Percentiles rank a stretch among this genome's conserved stretches.
These are phyloP conservation scores for Xylaria sp. DNA, from an alignment of 2,329 filamentous ascomycete genomes.

Conservation along the genomic window DNA sequence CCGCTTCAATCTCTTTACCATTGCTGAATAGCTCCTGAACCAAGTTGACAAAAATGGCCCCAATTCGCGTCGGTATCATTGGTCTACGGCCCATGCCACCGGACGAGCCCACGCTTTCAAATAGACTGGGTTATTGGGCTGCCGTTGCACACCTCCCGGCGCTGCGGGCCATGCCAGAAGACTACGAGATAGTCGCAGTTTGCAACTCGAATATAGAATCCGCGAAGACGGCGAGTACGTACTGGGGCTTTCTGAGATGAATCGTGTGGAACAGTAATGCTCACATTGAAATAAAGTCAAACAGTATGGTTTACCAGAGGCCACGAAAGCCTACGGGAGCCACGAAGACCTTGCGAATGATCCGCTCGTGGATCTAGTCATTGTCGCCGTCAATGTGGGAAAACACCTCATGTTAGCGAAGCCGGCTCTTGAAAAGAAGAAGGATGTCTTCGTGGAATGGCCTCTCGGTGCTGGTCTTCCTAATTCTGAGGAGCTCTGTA, in stretches of 20 bases:
- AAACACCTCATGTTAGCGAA: slow-evolving; percentile 56
- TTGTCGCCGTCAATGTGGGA: slow-evolving; percentile 57
- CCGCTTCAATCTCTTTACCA: background rate
- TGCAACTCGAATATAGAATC: slow-evolving; percentile 59
- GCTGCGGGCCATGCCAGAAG: slow-evolving; percentile 45
- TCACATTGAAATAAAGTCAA: slow-evolving; percentile 43
- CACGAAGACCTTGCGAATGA: slow-evolving; percentile 57
- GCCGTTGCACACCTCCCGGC: slow-evolving; percentile 53
- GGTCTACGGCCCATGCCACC: slow-evolving; percentile 37
- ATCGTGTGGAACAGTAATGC: background rate
- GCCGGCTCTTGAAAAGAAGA: slow-evolving; percentile 57
- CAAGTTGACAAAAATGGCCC: slow-evolving; percentile 40
- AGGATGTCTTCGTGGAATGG: slow-evolving; percentile 63
- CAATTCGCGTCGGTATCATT: slow-evolving; percentile 45
- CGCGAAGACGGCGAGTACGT: slow-evolving; percentile 53
- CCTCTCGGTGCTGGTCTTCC: slow-evolving; percentile 55
- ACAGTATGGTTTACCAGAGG: slow-evolving; percentile 51
- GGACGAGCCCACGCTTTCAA: background rate
- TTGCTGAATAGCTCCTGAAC: background rate
- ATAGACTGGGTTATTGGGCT: slow-evolving; percentile 50
- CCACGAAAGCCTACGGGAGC: slow-evolving; percentile 54
- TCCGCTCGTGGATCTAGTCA: slow-evolving; percentile 59
- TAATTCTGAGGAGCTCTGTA: slow-evolving; percentile 56
- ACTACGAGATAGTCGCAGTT: slow-evolving; percentile 61
- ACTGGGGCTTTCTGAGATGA: background rate